Evolutionary conservation across 2,329 filamentous ascomycete species (phyloP), one percentile per base, ranked within the genome.

Genomic region (Diaporthe ampelina): DNA sequence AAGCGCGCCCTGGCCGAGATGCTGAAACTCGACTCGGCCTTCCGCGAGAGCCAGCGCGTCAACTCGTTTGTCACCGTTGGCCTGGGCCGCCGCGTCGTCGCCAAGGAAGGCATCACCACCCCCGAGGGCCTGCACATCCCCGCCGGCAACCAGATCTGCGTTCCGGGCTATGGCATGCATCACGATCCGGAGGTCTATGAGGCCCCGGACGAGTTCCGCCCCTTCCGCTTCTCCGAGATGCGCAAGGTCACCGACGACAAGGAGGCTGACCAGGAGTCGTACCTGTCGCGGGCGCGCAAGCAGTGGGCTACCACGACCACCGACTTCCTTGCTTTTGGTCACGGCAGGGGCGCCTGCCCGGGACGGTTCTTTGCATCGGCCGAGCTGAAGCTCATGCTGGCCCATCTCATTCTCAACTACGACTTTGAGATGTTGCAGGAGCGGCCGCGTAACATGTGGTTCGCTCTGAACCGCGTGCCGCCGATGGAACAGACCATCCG

Each of bases 41-140:
- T 87, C 68, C 83, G 83, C 70, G 86, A 87, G 78, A 84, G 81
- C 37, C 80, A 85, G 69, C 82, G 86, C 0, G 75, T 86, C 54
- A 83, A 83, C 77, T 81, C 79, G 13, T 83, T 86, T 75, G 78
- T 84, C 63, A 81, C 83, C 43, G 76, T 82, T 54, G 81, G 82
- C 26, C 75, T 84, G 48, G 79, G 81, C 78, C 83, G 83, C 75
- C 78, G 79, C 75, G 82, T 84, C 43, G 78, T 82, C n/a, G 79
- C 81, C 8, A 79, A 76, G 0, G 79, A 72, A 11, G 83, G 83
- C 26, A 75, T 83, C 63, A 79, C 77, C 3, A 76, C 84, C 11
- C 83, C 82, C 1, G 78, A 80, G 58, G 82, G 83, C 52, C 76
- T 81, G 59, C 81, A 79, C 69, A 70, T 84, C 29, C 81, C 83